Evolutionary conservation across 2,329 filamentous ascomycete genomes (phyloP), one percentile per base, ranked within the genome.

Genomic region (Calonectria naviculata): DNA sequence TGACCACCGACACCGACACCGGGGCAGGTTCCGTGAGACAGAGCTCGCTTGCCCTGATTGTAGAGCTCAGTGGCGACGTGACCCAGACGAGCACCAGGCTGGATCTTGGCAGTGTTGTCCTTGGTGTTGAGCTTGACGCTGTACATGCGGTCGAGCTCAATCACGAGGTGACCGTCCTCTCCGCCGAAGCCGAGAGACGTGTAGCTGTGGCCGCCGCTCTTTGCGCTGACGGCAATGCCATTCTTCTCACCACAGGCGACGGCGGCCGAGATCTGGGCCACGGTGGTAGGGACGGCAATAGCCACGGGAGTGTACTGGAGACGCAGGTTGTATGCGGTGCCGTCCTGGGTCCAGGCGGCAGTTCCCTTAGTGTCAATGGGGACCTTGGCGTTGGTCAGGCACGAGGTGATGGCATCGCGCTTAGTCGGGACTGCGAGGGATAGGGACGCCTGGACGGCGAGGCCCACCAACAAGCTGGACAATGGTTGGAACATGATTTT

Each of bases 141-240:
- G 31, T 82, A 80, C 76, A 86, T 80, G 19, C 80, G 79, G n/a
- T 85, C 81, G 10, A 87, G 73, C 69, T 85, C 82, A 17, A 87
- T 77, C 44, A 86, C 78, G 12, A 86, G 75, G 38, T 82, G 81
- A 1, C 84, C 84, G 64, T 86, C 80, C 47, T 81, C 78, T n/a
- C 85, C 85, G 0, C 85, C 84, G 21, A 82, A 81, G 65, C 86
- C 86, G 63, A 85, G 86, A 29, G 87, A 89, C 0, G 82, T 88
- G 77, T 89, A 90, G 54, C 85, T 87, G 73, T 90, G 88, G 2
- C 88, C 89, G 4, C 89, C 89, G 60, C 85, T 84, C 73, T 85
- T 86, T 7, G 87, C 82, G 47, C 87, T 87, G 1, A 90, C 86
- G 65, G 87, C 86, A 65, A 88, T 78, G 3, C 81, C 80, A 60